phyloP scores from a whole-genome alignment of 768 basidiomycete species.

The Fistulinella prunicolor region DNA sequence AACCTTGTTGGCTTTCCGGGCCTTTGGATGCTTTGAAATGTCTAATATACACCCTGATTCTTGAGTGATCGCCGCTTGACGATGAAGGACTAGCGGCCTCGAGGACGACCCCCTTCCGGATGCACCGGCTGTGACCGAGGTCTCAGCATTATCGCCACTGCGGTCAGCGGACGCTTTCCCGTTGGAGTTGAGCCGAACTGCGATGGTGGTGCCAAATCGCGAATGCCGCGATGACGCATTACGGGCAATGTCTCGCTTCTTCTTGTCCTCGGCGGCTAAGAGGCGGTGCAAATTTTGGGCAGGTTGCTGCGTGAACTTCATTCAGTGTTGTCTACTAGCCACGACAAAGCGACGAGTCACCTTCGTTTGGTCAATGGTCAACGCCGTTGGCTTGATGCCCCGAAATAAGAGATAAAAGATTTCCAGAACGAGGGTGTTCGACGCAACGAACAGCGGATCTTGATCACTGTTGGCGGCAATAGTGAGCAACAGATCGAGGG shows the following conservation, averaged over 20 bases:
- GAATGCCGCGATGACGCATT: conserved; percentile 79
- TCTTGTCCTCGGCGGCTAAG: conserved; percentile 71
- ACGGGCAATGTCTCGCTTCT: conserved; percentile 53
- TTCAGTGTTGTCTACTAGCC: conserved; percentile 7
- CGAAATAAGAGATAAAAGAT: conserved; percentile 90
- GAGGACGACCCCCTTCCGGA: conserved; percentile 31
- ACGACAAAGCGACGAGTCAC: conserved; percentile 34
- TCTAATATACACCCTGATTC: conserved; percentile 74
- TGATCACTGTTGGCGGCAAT: conserved; percentile 75
- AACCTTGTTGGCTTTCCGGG: conserved; percentile 55
- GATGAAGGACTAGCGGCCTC: conserved; percentile 74
- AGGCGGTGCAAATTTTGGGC: conserved; percentile 67
- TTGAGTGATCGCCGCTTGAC: conserved; percentile 72
- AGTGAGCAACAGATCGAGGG: conserved; percentile 77
- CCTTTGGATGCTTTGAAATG: conserved; percentile 57
- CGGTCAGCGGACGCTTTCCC: conserved; percentile 35
- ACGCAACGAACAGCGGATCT: conserved; percentile 78
- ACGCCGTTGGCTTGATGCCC: conserved; percentile 62
- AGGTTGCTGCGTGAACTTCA: conserved; percentile 51
- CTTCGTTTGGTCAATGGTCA: conserved; percentile 62
- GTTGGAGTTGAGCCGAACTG: conserved; percentile 67
- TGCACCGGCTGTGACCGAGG: conserved; percentile 20
- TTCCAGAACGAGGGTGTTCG: conserved; percentile 90
- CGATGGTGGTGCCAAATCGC: conserved; percentile 93
- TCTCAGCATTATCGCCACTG: conserved; percentile 22